These are phyloP conservation scores for Wallemia hederae DNA, from an alignment of 1,284 basidiomycete species.

Conservation along the genomic window DNA sequence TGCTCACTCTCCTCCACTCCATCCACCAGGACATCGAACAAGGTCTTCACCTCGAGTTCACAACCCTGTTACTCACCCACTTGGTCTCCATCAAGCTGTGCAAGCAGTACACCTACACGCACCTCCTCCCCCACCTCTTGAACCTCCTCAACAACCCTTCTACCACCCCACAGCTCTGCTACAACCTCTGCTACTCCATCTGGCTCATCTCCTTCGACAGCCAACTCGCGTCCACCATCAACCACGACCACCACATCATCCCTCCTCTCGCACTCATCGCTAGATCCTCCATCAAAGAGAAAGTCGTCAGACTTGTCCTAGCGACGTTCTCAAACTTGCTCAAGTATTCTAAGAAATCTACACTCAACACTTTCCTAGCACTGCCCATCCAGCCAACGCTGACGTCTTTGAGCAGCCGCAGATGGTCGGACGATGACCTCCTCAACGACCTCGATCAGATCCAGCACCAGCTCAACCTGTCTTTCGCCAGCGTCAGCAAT, in stretches of 20 bases:
- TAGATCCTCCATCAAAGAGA: not conserved
- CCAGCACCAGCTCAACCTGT: not conserved
- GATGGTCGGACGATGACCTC: not conserved
- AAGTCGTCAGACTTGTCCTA: not conserved
- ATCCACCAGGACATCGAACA: not conserved
- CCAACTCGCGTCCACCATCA: not conserved
- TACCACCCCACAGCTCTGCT: not conserved
- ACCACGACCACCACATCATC: not conserved
- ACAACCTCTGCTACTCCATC: not conserved
- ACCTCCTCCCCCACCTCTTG: not conserved
- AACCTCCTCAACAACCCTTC: not conserved
- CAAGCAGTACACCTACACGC: not conserved
- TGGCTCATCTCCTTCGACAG: not conserved
- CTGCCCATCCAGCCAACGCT: not conserved
- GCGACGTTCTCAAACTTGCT: not conserved
- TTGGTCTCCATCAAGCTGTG: not conserved
- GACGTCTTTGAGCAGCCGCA: not conserved
- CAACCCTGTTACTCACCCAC: not conserved
- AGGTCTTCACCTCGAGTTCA: not conserved
- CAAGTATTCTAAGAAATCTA: not conserved
- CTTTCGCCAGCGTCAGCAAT: not conserved
- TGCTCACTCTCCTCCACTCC: not conserved
- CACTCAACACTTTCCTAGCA: not conserved
- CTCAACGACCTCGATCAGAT: not conserved
- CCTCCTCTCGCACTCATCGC: not conserved